A percentile compares a stretch with the other conserved stretches of the same genome.
Conservation (phyloP, 257 asterid genomes). For the Marsdenia floribunda region DNA sequence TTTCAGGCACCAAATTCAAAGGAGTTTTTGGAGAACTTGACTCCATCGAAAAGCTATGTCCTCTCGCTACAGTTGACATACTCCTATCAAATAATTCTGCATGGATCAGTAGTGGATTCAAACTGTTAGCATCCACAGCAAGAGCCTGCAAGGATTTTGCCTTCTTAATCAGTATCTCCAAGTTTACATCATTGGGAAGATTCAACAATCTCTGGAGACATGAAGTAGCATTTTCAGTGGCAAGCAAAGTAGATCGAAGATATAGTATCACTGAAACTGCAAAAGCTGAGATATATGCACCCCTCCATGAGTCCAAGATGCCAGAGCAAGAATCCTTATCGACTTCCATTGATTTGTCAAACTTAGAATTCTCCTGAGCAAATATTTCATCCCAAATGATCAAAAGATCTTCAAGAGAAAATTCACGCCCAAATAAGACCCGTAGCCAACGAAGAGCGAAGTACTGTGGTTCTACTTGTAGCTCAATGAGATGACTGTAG, state of each 20-base stretch:
- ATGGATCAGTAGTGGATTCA: constrained; percentile 38
- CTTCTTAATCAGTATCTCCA: constrained; percentile 52
- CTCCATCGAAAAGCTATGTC: constrained; percentile 57
- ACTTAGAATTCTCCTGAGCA: constrained; percentile 48
- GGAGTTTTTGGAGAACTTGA: constrained; percentile 58
- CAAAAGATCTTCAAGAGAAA: constrained; percentile 67
- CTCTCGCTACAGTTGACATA: constrained; percentile 40
- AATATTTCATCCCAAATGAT: constrained; percentile 82
- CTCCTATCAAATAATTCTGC: constrained; percentile 33
- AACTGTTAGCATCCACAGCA: constrained; percentile 53
- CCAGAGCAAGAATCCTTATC: constrained; percentile 42
- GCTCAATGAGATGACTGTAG: constrained; percentile 77
- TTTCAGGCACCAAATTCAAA: constrained; percentile 41
- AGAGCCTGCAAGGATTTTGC: constrained; percentile 69
- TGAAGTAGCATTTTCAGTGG: constrained; percentile 73
- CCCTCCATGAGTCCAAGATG: constrained; percentile 63
- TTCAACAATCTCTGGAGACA: constrained; percentile 83
- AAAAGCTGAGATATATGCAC: constrained; percentile 82
- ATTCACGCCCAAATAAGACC: constrained; percentile 89
- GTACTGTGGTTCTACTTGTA: constrained; percentile 90
- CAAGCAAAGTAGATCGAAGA: constrained; percentile 77
- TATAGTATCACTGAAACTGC: constrained; percentile 82
- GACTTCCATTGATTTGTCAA: constrained; percentile 19
- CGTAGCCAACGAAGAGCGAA: constrained; percentile 88
- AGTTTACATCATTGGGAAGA: constrained; percentile 56